These are phyloP conservation scores for Phytopythium delawarense DNA, from an alignment of 352 stramenopile species.

Conservation along the genomic window DNA sequence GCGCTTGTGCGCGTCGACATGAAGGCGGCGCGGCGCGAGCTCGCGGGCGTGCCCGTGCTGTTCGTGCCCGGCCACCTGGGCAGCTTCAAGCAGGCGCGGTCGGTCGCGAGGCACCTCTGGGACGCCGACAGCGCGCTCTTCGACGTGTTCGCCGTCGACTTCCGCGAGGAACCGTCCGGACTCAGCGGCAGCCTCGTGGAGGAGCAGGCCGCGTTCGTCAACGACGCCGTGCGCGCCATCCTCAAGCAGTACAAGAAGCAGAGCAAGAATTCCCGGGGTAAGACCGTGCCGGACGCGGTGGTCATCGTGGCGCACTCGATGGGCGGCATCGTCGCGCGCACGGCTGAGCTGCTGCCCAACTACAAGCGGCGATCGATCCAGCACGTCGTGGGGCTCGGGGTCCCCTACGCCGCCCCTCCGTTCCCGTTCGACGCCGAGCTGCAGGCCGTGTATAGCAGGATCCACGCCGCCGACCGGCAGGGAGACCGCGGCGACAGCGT, in stretches of 20 bases:
- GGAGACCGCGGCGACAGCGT: slow-evolving; percentile 13
- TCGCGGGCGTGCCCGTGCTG: slow-evolving; percentile 70
- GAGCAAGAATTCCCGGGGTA: slow-evolving; percentile 13
- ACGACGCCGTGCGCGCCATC: slow-evolving; percentile 68
- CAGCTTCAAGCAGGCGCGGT: slow-evolving; percentile 84
- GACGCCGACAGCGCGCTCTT: slow-evolving; percentile 51
- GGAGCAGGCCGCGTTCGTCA: slow-evolving; percentile 71
- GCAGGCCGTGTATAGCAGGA: slow-evolving; percentile 53
- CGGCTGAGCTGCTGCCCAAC: slow-evolving; percentile 65
- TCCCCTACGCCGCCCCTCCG: slow-evolving; percentile 46
- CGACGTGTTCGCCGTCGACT: slow-evolving; percentile 82
- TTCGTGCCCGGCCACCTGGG: slow-evolving; percentile 81
- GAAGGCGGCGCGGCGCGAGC: slow-evolving; percentile 34
- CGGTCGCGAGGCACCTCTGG: slow-evolving; percentile 65
- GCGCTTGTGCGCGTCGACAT: slow-evolving; percentile 64
- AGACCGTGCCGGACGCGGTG: slow-evolving; percentile 42
- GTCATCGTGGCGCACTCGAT: slow-evolving; percentile 84
- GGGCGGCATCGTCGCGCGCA: slow-evolving; percentile 68
- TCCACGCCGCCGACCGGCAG: slow-evolving; percentile 16
- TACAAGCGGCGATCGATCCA: slow-evolving; percentile 71
- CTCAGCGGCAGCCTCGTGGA: slow-evolving; percentile 64
- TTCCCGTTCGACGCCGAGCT: slow-evolving; percentile 70
- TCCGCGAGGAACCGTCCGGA: slow-evolving; percentile 64
- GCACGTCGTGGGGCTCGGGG: slow-evolving; percentile 68
- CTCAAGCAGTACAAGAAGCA: slow-evolving; percentile 73